Evolutionary conservation across 306 rosid species (phyloP).

Genomic region (Oxytropis ochrocephala): DNA sequence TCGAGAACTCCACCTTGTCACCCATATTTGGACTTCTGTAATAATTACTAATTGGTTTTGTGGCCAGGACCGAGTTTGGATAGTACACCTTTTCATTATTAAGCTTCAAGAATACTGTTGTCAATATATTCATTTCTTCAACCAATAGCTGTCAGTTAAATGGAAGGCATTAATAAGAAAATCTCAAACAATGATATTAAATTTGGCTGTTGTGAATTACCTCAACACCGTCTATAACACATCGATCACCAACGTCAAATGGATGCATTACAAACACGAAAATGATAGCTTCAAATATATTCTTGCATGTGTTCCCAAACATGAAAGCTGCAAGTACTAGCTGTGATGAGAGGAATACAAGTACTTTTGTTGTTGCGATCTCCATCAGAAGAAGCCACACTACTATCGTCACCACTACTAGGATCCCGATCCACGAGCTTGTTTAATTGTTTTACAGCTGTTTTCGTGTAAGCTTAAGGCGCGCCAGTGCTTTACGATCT

Average conservation of each 20-base stretch:
- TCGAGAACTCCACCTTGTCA: slow-evolving; percentile 52
- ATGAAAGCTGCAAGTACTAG: slow-evolving; percentile 67
- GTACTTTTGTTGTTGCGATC: slow-evolving; percentile 84
- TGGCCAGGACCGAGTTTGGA: too few relatives aligned
- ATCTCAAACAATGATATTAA: too few relatives aligned
- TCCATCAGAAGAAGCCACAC: slow-evolving; percentile 85
- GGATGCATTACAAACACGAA: slow-evolving; percentile 98
- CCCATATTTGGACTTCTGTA: slow-evolving; percentile 88
- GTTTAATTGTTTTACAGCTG: slow-evolving; percentile 79
- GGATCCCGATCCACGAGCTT: slow-evolving; percentile 54
- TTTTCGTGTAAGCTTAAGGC: slow-evolving; percentile 81
- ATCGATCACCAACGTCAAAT: slow-evolving; percentile 90
- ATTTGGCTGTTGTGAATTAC: too few relatives aligned
- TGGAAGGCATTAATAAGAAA: too few relatives aligned
- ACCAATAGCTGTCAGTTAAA: too few relatives aligned
- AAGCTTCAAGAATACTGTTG: too few relatives aligned
- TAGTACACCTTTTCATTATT: too few relatives aligned
- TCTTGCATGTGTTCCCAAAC: slow-evolving; percentile 89
- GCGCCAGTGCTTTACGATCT: slow-evolving; percentile 79
- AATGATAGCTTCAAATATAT: slow-evolving; percentile 74
- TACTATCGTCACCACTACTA: slow-evolving; percentile 42
- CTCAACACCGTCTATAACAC: too few relatives aligned
- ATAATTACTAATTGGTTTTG: too few relatives aligned
- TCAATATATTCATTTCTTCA: too few relatives aligned
- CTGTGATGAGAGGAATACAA: slow-evolving; percentile 71